These are phyloP conservation scores for Ganoderma boninense DNA, from an alignment of 1,284 basidiomycete species.

Conservation along the genomic window DNA sequence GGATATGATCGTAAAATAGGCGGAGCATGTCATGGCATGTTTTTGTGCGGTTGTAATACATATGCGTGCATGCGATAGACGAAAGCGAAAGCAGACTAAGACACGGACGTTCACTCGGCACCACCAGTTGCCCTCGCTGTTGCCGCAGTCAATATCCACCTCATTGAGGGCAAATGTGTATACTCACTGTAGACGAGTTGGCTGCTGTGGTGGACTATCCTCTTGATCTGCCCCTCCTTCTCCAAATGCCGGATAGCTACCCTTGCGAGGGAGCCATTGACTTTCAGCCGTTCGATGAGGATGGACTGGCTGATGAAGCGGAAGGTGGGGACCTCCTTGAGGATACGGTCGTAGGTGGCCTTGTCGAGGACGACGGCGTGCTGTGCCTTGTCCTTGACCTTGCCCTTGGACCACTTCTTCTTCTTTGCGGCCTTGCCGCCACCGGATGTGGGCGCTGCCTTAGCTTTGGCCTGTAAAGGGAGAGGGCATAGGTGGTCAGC, in stretches of 20 bases:
- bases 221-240: constrained; percentile 96
- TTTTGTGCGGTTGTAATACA: constrained; percentile 42
- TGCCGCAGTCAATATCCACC: constrained; percentile 11
- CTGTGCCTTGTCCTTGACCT: constrained; percentile 99
- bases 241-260: constrained; percentile 94
- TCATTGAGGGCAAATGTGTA: constrained; percentile 11
- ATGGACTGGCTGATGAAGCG: constrained; percentile 98
- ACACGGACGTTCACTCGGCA: constrained; percentile 59
- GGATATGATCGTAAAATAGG: constrained; percentile 14
- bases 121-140: constrained; percentile 69
- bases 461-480: constrained; percentile 75
- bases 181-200: constrained; percentile 94
- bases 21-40: constrained; percentile 42
- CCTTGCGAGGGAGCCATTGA: constrained; percentile 96
- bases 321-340: constrained; percentile 99
- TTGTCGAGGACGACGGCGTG: constrained; percentile 96
- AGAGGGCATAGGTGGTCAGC: constrained; percentile 18
- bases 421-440: constrained; percentile 93
- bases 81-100: constrained; percentile 39
- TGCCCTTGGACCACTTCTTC: constrained; percentile 99
- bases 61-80: constrained; percentile 38
- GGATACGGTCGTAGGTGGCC: constrained; percentile 90
- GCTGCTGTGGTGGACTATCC: constrained; percentile 94
- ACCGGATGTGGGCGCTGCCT: constrained; percentile 73
- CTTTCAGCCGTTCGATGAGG: constrained; percentile 96